Conservation (phyloP, 2,329 filamentous ascomycete genomes). For the Fusarium mundagurra region DNA sequence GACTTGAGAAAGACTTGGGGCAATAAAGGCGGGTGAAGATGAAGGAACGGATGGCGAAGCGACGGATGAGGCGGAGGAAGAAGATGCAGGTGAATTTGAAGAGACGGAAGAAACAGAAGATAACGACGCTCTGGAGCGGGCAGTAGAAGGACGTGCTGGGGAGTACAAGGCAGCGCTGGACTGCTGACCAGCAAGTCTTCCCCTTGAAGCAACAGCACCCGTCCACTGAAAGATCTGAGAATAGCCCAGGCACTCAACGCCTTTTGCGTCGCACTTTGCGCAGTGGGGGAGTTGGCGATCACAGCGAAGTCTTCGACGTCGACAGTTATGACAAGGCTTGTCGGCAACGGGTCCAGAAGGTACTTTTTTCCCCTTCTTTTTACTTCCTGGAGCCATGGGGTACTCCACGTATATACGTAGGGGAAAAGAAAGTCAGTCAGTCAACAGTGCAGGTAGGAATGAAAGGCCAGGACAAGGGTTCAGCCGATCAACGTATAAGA, state of each 20-base stretch:
- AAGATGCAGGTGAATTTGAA: constrained; percentile 25
- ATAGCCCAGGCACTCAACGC: constrained; percentile 63
- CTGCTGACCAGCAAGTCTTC: constrained; percentile 54
- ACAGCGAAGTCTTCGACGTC: constrained; percentile 62
- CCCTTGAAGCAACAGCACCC: constrained; percentile 55
- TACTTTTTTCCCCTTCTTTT: constrained; percentile 40
- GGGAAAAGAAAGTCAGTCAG: neutral
- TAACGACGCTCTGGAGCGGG: constrained; percentile 26
- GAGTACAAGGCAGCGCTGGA: constrained; percentile 48
- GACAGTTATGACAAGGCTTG: constrained; percentile 63
- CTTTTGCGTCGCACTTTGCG: constrained; percentile 60
- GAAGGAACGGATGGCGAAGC: constrained; percentile 27
- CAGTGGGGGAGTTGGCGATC: constrained; percentile 62
- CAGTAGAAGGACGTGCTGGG: constrained; percentile 25
- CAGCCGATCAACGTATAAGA: constrained; percentile 29
- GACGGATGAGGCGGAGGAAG: constrained; percentile 22
- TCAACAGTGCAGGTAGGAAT: constrained; percentile 10
- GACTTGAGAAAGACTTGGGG: constrained; percentile 27
- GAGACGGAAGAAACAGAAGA: constrained; percentile 34
- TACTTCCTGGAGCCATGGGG: constrained; percentile 40
- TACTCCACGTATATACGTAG: constrained; percentile 5
- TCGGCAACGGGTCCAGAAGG: constrained; percentile 40
- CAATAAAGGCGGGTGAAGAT: constrained; percentile 26
- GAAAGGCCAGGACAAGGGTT: constrained; percentile 20
- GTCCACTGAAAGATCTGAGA: constrained; percentile 64